These are phyloP conservation scores for Solanum sejunctum DNA, from an alignment of 257 asterid species.

Conservation along the genomic window DNA sequence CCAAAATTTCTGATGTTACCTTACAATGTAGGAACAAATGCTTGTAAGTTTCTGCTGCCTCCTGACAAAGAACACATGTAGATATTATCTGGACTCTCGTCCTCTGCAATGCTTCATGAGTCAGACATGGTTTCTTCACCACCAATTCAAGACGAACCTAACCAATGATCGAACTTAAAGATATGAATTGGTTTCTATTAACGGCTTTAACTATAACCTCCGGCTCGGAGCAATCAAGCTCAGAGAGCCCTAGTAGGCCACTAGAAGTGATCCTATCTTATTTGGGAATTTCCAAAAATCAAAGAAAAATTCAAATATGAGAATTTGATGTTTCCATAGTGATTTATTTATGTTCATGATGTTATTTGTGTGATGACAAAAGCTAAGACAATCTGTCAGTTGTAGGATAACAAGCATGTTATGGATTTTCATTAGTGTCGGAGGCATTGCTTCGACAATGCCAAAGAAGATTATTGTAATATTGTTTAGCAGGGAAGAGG, in stretches of 20 bases:
- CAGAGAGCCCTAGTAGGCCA: no score
- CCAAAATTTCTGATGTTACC: background rate
- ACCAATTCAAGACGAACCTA: background rate
- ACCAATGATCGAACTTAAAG: no score
- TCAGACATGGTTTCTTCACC: background rate
- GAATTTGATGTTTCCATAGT: no score
- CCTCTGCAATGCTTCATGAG: background rate
- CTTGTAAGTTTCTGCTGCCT: background rate
- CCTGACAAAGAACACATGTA: background rate
- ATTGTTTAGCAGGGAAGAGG: background rate
- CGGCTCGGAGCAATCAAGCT: no score
- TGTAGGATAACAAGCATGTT: background rate
- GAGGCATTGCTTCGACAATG: background rate
- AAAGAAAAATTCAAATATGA: no score
- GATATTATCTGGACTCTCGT: background rate
- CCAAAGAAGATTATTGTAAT: background rate
- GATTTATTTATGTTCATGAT: background rate
- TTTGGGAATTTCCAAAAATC: no score
- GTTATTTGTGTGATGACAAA: background rate
- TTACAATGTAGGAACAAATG: background rate
- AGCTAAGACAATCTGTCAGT: background rate
- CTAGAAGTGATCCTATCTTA: no score
- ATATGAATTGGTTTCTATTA: no score
- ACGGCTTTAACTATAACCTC: no score
- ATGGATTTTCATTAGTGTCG: background rate